These are phyloP conservation scores for Alternaria alternata DNA, from an alignment of 2,329 filamentous ascomycete species.

Conservation along the genomic window DNA sequence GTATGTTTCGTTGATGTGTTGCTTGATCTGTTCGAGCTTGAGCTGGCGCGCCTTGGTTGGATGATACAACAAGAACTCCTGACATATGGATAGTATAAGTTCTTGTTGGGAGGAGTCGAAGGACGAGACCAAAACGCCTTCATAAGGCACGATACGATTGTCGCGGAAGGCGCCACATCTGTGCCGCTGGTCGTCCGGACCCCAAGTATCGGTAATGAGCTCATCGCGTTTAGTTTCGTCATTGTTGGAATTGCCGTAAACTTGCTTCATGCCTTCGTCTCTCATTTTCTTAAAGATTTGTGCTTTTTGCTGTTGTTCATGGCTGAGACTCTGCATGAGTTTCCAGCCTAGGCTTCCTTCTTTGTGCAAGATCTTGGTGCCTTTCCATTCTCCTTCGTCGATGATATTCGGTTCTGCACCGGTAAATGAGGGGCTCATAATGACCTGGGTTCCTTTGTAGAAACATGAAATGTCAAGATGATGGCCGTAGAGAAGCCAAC, in stretches of 20 bases:
- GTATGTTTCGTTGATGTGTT: slow-evolving; percentile 73
- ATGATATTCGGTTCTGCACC: slow-evolving; percentile 82
- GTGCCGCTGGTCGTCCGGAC: slow-evolving; percentile 81
- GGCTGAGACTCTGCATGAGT: slow-evolving; percentile 71
- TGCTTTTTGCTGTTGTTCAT: slow-evolving; percentile 58
- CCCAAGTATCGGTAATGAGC: slow-evolving; percentile 69
- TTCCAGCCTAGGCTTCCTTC: slow-evolving; percentile 71
- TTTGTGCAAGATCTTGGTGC: slow-evolving; percentile 70
- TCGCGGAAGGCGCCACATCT: slow-evolving; percentile 80
- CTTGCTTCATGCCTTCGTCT: slow-evolving; percentile 70
- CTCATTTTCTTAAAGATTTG: slow-evolving; percentile 67
- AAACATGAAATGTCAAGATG: slow-evolving; percentile 79
- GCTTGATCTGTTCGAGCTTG: slow-evolving; percentile 63
- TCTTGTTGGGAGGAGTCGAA: slow-evolving; percentile 61
- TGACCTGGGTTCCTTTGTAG: slow-evolving; percentile 69
- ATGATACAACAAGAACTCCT: slow-evolving; percentile 74
- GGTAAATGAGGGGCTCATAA: slow-evolving; percentile 78
- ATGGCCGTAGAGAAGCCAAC: slow-evolving; percentile 79
- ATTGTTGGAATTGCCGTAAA: slow-evolving; percentile 38
- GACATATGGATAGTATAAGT: slow-evolving; percentile 66
- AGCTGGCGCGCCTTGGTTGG: slow-evolving; percentile 63
- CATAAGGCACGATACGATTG: slow-evolving; percentile 76
- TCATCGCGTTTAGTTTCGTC: slow-evolving; percentile 45
- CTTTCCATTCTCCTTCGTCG: slow-evolving; percentile 68
- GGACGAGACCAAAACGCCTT: slow-evolving; percentile 67